phyloP scores from a whole-genome alignment of 768 basidiomycete genomes.

The Rhodotorula kratochvilovae region DNA sequence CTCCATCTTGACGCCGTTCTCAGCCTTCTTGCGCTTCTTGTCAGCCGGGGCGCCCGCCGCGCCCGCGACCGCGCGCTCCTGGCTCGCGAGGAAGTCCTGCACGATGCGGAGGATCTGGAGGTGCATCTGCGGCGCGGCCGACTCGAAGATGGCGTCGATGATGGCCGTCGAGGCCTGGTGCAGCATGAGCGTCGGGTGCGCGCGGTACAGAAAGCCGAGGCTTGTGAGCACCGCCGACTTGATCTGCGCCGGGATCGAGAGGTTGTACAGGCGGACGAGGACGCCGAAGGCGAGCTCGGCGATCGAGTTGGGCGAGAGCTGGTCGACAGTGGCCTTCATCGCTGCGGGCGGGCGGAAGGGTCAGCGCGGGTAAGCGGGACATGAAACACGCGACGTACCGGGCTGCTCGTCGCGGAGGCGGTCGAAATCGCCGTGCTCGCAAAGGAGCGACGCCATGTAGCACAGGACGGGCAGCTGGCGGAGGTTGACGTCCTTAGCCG shows the following conservation, averaged over 20 bases:
- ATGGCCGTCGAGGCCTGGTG: constrained; percentile 68
- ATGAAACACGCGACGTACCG: neutral
- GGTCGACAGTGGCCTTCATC: constrained; percentile 6
- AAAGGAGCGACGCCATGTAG: constrained; percentile 76
- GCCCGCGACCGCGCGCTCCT: neutral
- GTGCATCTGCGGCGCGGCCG: constrained; percentile 65
- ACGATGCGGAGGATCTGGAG: constrained; percentile 77
- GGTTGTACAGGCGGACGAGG: constrained; percentile 68
- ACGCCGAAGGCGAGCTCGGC: constrained; percentile 75
- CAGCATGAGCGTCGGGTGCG: constrained; percentile 87
- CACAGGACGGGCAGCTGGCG: constrained; percentile 56
- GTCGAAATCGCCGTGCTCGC: constrained; percentile 87
- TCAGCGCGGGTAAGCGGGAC: neutral
- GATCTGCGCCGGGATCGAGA: constrained; percentile 58
- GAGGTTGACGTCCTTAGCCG: constrained; percentile 31
- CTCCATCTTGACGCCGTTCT: constrained; percentile 68
- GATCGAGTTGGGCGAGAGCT: constrained; percentile 58
- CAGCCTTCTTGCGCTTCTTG: constrained; percentile 44
- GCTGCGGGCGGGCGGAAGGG: neutral
- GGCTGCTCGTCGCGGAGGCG: constrained; percentile 52
- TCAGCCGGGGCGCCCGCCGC: neutral
- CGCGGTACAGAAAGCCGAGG: constrained; percentile 84
- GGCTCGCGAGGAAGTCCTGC: constrained; percentile 69
- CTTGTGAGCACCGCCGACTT: constrained; percentile 76
- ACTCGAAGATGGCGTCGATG: constrained; percentile 83